Percentiles rank a stretch among this genome's conserved stretches.
These are phyloP conservation scores for Fusarium buxicola DNA, from an alignment of 2,329 filamentous ascomycete genomes.

Conservation along the genomic window DNA sequence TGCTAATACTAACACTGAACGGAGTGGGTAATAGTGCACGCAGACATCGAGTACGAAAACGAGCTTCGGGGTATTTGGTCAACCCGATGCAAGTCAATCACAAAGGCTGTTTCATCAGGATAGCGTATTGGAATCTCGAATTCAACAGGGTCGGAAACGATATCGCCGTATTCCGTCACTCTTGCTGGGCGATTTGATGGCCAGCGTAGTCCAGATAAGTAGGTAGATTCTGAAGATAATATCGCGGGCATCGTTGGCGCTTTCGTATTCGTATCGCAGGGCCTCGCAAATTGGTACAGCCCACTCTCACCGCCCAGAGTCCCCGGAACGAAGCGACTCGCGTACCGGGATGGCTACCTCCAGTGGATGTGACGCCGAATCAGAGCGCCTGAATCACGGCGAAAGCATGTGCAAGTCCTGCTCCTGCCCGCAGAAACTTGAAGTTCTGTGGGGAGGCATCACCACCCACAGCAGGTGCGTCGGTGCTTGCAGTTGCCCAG, in stretches of 20 bases:
- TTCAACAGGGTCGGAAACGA: background rate
- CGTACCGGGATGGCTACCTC: conserved; percentile 10
- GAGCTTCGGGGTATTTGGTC: background rate
- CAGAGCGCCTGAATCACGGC: background rate
- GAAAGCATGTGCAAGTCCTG: conserved; percentile 7
- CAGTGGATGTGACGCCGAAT: conserved; percentile 14
- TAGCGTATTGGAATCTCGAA: background rate
- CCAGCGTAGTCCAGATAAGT: no score
- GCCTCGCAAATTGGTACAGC: conserved; percentile 27
- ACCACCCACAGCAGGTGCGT: conserved; percentile 14
- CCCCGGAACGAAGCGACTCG: conserved; percentile 12
- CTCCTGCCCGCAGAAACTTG: conserved; percentile 16
- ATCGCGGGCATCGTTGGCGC: conserved; percentile 37
- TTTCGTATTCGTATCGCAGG: conserved; percentile 49
- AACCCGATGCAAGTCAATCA: background rate
- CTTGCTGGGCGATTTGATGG: conserved; percentile 11
- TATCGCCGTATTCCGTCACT: background rate
- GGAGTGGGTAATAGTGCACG: no score
- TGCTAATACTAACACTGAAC: background rate
- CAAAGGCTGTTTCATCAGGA: background rate
- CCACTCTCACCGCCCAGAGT: conserved; percentile 37
- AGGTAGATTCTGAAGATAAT: background rate
- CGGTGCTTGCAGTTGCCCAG: conserved; percentile 17
- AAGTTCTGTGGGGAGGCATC: conserved; percentile 19
- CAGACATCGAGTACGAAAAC: conserved; percentile 7